Evolutionary conservation across 805 yeast species (phyloP).

Genomic region (Saccharomycopsis malanga): DNA sequence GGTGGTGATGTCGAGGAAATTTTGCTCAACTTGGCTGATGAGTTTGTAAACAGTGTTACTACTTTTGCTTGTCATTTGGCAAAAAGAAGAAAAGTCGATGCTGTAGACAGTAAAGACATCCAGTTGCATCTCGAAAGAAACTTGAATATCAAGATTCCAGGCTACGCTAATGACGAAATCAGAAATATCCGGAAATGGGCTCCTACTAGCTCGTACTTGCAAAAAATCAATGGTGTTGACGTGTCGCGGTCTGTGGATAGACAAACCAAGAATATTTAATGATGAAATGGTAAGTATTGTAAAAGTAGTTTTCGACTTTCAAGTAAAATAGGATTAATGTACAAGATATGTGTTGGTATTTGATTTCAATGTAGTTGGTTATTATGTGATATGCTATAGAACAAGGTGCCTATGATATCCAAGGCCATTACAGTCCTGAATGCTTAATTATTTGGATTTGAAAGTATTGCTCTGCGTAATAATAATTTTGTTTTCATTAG

Average conservation of each 20-base stretch:
- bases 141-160: conserved; percentile 94
- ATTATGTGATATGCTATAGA: no score
- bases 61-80: conserved; percentile 92
- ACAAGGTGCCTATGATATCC: no score
- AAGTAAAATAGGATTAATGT: no score
- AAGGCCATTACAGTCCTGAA: no score
- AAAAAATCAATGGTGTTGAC: conserved; percentile 51
- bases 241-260: conserved; percentile 22
- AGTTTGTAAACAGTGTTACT: conserved; percentile 85
- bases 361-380: no score
- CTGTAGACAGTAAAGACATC: conserved; percentile 80
- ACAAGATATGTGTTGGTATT: no score
- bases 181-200: conserved; percentile 68
- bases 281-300: no score
- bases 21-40: conserved; percentile 88
- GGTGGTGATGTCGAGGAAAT: conserved; percentile 96
- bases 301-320: no score
- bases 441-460: no score
- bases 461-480: no score
- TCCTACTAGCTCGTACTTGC: conserved; percentile 55
- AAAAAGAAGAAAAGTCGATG: conserved; percentile 85
- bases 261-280: conserved; percentile 9
- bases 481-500: no score
- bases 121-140: conserved; percentile 87
- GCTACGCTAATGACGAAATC: conserved; percentile 86